These are phyloP conservation scores for Collariella sp. DNA, from an alignment of 495 filamentous ascomycete species.

Conservation along the genomic window DNA sequence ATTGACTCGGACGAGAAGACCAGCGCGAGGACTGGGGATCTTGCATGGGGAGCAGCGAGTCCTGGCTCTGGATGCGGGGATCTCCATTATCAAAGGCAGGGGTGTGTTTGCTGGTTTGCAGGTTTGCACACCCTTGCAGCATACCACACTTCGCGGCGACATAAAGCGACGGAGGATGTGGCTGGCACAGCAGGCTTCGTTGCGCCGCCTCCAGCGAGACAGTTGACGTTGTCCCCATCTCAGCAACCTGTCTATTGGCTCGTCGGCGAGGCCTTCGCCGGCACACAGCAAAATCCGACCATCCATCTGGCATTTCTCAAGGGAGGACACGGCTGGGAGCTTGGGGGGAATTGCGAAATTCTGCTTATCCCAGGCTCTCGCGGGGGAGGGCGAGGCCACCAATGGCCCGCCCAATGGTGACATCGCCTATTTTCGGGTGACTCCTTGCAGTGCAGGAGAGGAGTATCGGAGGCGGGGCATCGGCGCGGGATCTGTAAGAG, in stretches of 20 bases:
- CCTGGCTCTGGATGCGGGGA: too few species aligned
- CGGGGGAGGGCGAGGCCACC: slow-evolving; percentile 16
- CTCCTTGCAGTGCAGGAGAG: slow-evolving; percentile 13
- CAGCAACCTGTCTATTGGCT: slow-evolving; percentile 14
- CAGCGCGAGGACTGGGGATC: too few species aligned
- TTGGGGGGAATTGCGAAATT: not conserved
- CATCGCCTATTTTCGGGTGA: not conserved
- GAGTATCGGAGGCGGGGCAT: not conserved
- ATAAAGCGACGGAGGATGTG: not conserved
- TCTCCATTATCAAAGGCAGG: too few species aligned
- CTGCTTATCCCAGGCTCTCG: not conserved
- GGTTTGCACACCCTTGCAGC: too few species aligned
- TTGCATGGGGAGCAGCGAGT: too few species aligned
- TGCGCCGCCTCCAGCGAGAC: not conserved
- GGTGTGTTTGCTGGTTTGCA: too few species aligned
- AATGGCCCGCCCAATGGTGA: slow-evolving; percentile 4
- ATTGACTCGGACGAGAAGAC: too few species aligned
- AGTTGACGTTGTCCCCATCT: slow-evolving; percentile 4
- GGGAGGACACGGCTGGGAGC: not conserved
- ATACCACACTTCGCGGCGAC: too few species aligned
- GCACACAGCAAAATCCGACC: not conserved
- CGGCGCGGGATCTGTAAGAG: not conserved
- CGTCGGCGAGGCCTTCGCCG: not conserved
- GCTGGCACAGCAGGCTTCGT: slow-evolving; percentile 4
- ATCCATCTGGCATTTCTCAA: not conserved